A percentile compares a stretch with the other conserved stretches of the same genome.
Conservation (phyloP, 768 basidiomycete genomes). For the Leccinum subgranulosum region DNA sequence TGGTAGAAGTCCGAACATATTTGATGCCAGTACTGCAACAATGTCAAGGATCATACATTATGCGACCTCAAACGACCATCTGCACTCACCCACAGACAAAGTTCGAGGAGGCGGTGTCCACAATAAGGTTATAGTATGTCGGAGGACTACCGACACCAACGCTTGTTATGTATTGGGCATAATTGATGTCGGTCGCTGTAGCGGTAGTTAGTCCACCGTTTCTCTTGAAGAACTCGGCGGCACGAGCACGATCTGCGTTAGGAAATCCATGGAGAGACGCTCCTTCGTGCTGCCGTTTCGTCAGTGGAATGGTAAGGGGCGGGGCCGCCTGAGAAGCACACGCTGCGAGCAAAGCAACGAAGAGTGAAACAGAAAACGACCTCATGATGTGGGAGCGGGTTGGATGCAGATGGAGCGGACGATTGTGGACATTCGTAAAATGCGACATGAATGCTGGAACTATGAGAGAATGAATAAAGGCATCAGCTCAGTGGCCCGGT, state of each 20-base stretch:
- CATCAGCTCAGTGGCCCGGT: background rate
- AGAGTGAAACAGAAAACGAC: constrained; percentile 1
- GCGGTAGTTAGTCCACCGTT: background rate
- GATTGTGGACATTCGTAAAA: background rate
- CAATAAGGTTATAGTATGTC: constrained; percentile 26
- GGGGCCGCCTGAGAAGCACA: constrained; percentile 2
- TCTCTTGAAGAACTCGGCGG: constrained; percentile 1
- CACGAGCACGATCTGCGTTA: constrained; percentile 18
- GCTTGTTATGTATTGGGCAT: constrained; percentile 14
- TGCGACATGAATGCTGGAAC: background rate
- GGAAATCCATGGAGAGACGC: constrained; percentile 14
- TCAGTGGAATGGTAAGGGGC: constrained; percentile 7
- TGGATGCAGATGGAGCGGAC: background rate
- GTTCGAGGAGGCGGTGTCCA: constrained; percentile 34
- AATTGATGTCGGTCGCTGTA: background rate
- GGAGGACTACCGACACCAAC: constrained; percentile 27
- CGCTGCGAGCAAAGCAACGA: constrained; percentile 3
- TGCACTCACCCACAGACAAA: constrained; percentile 20
- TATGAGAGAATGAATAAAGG: background rate
- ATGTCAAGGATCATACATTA: background rate
- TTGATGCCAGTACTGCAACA: constrained; percentile 15
- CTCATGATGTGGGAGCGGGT: constrained; percentile 8
- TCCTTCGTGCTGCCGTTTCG: constrained; percentile 8
- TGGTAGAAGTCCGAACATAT: constrained; percentile 22
- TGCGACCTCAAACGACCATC: background rate